Percentiles rank a stretch among this genome's conserved stretches.
These are phyloP conservation scores for Melastoma malabathricum DNA, from an alignment of 345 rosid genomes.

Conservation along the genomic window DNA sequence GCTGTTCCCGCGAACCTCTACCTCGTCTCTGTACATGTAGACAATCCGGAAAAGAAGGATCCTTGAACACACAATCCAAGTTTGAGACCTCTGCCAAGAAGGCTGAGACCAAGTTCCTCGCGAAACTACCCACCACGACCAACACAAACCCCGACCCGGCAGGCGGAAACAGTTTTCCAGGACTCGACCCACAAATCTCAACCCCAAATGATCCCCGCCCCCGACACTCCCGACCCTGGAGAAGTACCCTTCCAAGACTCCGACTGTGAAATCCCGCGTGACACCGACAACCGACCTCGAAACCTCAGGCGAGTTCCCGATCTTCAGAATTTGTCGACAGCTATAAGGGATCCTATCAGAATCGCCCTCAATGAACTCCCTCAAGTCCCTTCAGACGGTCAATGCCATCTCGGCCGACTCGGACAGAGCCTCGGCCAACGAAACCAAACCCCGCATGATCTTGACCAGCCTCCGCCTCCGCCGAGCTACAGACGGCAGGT, in stretches of 20 bases:
- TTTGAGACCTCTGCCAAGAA: constrained; percentile 11
- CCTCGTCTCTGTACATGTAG: constrained; percentile 31
- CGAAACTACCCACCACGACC: constrained; percentile 70
- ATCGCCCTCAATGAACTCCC: constrained; percentile 40
- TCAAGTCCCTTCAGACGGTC: constrained; percentile 40
- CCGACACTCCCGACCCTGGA: constrained; percentile 11
- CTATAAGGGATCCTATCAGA: constrained; percentile 63
- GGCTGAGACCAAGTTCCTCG: constrained; percentile 54
- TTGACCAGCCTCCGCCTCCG: constrained; percentile 38
- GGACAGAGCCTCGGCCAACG: constrained; percentile 44
- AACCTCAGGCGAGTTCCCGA: constrained; percentile 43
- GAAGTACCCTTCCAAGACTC: constrained; percentile 31
- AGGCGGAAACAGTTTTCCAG: constrained; percentile 49
- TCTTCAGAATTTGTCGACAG: constrained; percentile 55
- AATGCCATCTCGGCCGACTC: constrained; percentile 42
- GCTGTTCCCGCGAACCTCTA: constrained; percentile 60
- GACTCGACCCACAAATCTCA: constrained; percentile 36
- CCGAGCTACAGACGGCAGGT: constrained; percentile 32
- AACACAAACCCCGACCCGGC: constrained; percentile 69
- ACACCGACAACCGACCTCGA: constrained; percentile 25
- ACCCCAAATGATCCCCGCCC: constrained; percentile 9
- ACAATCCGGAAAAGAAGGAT: constrained; percentile 11
- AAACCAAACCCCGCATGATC: constrained; percentile 35
- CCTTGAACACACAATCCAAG: too few species aligned
- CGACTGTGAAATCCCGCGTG: constrained; percentile 43